Conservation (phyloP, 805 yeast genomes). For the Candida tallmaniae region DNA sequence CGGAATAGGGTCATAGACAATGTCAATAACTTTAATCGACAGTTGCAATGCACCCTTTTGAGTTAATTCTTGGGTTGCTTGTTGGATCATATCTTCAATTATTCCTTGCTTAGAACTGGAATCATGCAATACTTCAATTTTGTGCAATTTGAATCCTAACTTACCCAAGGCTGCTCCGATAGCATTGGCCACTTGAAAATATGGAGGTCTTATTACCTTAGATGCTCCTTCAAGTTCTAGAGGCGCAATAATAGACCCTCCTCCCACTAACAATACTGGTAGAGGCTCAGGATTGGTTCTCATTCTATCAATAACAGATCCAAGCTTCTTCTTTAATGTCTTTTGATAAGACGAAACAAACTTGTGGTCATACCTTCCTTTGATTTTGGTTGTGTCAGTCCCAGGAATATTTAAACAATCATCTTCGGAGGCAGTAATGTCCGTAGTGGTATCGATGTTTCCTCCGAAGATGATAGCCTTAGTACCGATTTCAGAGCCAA, state of each 20-base stretch:
- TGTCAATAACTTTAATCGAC: constrained; percentile 19
- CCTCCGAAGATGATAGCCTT: constrained; percentile 42
- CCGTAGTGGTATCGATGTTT: constrained; percentile 34
- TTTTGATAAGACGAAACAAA: constrained; percentile 11
- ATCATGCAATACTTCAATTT: constrained; percentile 11
- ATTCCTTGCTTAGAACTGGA: constrained; percentile 10
- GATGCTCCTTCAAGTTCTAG: constrained; percentile 43
- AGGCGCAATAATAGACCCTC: constrained; percentile 41
- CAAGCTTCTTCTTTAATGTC: constrained; percentile 26
- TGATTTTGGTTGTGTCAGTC: constrained; percentile 21
- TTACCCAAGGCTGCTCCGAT: constrained; percentile 29
- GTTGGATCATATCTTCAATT: constrained; percentile 12
- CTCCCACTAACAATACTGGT: constrained; percentile 45
- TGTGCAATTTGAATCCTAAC: constrained; percentile 28
- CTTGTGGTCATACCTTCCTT: background rate
- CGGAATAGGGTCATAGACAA: constrained; percentile 25
- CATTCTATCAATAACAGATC: constrained; percentile 40
- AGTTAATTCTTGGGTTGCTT: constrained; percentile 15
- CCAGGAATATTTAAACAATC: constrained; percentile 10
- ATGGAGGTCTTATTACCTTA: constrained; percentile 38
- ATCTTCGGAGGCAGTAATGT: constrained; percentile 24
- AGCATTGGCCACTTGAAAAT: constrained; percentile 44
- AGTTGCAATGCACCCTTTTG: constrained; percentile 19
- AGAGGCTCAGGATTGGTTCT: constrained; percentile 41
- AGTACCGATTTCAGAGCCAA: constrained; percentile 35